phyloP scores from a whole-genome alignment of 768 basidiomycete species.

The Kwoniella botswanensis region DNA sequence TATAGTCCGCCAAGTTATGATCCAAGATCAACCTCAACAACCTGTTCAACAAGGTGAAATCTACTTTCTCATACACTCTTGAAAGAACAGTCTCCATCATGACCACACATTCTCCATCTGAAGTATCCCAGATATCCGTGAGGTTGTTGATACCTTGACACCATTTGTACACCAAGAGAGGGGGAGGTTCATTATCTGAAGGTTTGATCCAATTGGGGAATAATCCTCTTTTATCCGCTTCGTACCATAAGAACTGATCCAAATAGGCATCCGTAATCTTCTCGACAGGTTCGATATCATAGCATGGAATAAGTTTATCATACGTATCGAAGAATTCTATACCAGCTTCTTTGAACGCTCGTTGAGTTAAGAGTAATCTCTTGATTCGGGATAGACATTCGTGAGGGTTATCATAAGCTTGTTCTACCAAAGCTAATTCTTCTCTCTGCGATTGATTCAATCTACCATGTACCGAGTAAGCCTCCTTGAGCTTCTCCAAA shows the following conservation, averaged over 20 bases:
- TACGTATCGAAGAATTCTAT: slow-evolving; percentile 95
- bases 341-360: slow-evolving; percentile 97
- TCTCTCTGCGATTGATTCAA: slow-evolving; percentile 98
- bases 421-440: slow-evolving; percentile 95
- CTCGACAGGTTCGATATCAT: slow-evolving; percentile 99
- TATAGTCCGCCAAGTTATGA: slow-evolving; percentile 98
- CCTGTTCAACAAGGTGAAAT: slow-evolving; percentile 92
- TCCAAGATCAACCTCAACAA: slow-evolving; percentile 94
- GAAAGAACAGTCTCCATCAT: slow-evolving; percentile 98
- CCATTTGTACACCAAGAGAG: slow-evolving; percentile 98
- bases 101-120: slow-evolving; percentile 96
- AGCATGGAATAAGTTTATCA: slow-evolving; percentile 91
- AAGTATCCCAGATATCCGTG: slow-evolving; percentile 97
- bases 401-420: slow-evolving; percentile 99
- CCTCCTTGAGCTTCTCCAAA: slow-evolving; percentile 97
- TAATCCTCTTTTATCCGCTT: slow-evolving; percentile 95
- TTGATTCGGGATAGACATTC: slow-evolving; percentile 99
- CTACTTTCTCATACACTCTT: slow-evolving; percentile 99
- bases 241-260: slow-evolving; percentile 98
- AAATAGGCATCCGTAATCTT: slow-evolving; percentile 99
- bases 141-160: slow-evolving; percentile 99
- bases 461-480: slow-evolving; percentile 96
- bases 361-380: slow-evolving; percentile 91
- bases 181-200: slow-evolving; percentile 94
- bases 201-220: slow-evolving; percentile 99